Base-by-base conservation (phyloP, 2,329 filamentous ascomycete species). In the Fusarium dimerum region DNA sequence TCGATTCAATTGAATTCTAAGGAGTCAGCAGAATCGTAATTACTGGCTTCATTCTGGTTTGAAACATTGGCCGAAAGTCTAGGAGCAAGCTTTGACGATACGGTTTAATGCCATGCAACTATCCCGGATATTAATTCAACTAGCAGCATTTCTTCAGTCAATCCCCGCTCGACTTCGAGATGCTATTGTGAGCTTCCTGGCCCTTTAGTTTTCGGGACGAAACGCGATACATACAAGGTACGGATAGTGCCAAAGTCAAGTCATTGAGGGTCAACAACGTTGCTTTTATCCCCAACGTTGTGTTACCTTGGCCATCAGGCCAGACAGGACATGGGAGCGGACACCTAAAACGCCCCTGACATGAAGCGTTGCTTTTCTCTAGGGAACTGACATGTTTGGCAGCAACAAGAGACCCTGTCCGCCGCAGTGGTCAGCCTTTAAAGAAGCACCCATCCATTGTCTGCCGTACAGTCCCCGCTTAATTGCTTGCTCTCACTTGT, bases 51-150 rank as follows among this genome's bases (percentile, higher is more conserved):
- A 40, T 36, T 54, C 52, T 38, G 51, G 44, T 29, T 45, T 48
- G 40, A 34, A 48, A 45, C 48, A 48, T 51, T 42, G 38, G 47
- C 41, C 41, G 47, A 41, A 45, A 48, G 10, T 50, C 52, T 51
- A 42, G 45, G 18, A 42, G 40, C 20, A 50, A 48, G 36, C 47
- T 45, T 41, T 42, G 50, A 46, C 43, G 45, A 32, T 43, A 50
- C 44, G 53, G 44, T 51, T 38, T 47, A 54, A 60, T 61, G 57
- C 56, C 56, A 64, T 55, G 45, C 57, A 55, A 64, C 64, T 55
- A 51, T 46, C 47, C 55, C 47, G 51, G 53, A 57, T 59, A 52
- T 62, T 54, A 52, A 56, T 50, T 48, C 56, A 49, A 48, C 40
- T 50, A 50, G 53, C 51, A 60, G 45, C 52, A 50, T 57, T 48